Base-by-base conservation (phyloP, 129 eudicot species). In the Flaveria trinervia region DNA sequence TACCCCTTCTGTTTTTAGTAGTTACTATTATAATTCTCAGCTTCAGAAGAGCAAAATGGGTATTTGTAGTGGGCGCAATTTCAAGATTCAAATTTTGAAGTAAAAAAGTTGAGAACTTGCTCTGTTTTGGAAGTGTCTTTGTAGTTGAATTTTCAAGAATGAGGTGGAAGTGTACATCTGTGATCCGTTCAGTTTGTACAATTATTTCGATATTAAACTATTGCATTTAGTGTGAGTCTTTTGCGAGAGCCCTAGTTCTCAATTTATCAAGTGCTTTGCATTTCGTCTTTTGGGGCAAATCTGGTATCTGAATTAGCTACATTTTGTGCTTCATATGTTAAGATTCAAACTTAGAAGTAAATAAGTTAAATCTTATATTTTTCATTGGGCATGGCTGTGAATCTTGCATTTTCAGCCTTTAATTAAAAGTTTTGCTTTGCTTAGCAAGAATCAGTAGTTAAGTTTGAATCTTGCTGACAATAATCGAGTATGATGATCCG, bases 31-130 rank as follows among this genome's bases (percentile, higher is more conserved):
- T 39, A n/a, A 61, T 48, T 62, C 23, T 49, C 61, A 62, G 33
- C 9, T 26, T 48, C 18, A 44, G 52, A 16, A 17, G 16, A 50
- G 72, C 51, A 67, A 67, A 77, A 17, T 77, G 74, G 49, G 62
- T 48, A 7, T 75, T 17, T 74, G 14, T 14, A 64, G 46, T 65
- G n/a, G 30, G 72, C 5, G 67, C 10, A 66, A 50, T 52, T 50
- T 77, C 20, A 77, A 65, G 50, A 52, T 50, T 77, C 20, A 67
- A 65, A 22, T 54, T 44, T 33, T 25, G 51, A 48, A 36, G 72
- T 28, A 64, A 62, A 75, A 68, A 41, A 68, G 36, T 68, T 78
- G 16, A 70, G 65, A 78, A 61, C 43, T 70, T 60, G 70, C 44
- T 59, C 16, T 17, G 77, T 62, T 30, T 60, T 56, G 20, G 60